Conservation (phyloP, 1,284 basidiomycete genomes). For the Melampsora americana region DNA sequence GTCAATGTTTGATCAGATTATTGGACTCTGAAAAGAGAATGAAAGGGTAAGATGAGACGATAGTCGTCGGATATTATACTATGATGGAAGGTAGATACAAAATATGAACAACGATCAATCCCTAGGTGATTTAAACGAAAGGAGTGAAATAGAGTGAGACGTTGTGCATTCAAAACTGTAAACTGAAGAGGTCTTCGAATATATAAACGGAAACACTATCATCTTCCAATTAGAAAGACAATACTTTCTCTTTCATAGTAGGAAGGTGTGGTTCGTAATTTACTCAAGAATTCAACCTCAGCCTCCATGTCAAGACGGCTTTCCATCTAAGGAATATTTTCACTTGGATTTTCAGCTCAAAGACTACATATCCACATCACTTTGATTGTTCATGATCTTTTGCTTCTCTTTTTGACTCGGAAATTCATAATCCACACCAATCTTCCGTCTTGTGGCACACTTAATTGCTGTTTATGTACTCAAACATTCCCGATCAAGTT, state of each 20-base stretch:
- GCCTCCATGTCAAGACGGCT: not conserved
- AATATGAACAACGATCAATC: not conserved
- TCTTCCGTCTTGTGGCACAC: not conserved
- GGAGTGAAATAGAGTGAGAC: constrained; percentile 1
- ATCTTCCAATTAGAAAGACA: constrained; percentile 4
- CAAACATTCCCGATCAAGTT: constrained; percentile 3
- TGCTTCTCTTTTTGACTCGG: not conserved
- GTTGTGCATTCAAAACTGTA: constrained; percentile 9
- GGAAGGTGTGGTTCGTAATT: not conserved
- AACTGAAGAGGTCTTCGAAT: not conserved
- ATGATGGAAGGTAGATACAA: not conserved
- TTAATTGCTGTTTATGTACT: not conserved
- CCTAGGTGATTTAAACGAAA: not conserved
- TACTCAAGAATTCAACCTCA: constrained; percentile 1
- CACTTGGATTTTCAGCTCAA: constrained; percentile 2
- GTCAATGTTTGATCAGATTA: not conserved
- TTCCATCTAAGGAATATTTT: constrained; percentile 2
- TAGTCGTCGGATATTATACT: not conserved
- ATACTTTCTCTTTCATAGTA: not conserved
- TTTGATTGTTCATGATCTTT: not conserved
- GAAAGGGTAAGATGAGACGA: constrained; percentile 1
- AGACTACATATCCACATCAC: not conserved
- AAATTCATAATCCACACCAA: constrained; percentile 1
- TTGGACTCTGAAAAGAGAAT: not conserved
- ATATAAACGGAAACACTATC: not conserved